A percentile compares a stretch with the other conserved stretches of the same genome.
Conservation (phyloP, 225 moss, liverwort and hornwort genomes). For the Sphagnum contortum region DNA sequence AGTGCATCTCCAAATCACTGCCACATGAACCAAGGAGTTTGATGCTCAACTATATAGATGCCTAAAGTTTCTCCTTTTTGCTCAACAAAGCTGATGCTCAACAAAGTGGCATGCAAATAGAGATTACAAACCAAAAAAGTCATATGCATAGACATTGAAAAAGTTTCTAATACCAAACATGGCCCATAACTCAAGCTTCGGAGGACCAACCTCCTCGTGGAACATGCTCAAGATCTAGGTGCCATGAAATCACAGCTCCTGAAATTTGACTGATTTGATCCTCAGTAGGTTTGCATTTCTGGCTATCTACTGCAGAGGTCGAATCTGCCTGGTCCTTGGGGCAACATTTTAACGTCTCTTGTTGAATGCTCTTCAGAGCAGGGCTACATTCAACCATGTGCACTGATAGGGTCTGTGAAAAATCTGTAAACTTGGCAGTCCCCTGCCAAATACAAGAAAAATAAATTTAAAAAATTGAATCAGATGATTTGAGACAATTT, state of each 20-base stretch:
- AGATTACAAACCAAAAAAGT: too few species aligned
- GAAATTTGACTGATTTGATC: slow-evolving; percentile 50
- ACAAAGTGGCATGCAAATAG: too few species aligned
- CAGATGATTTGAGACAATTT: too few species aligned
- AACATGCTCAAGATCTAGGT: slow-evolving; percentile 67
- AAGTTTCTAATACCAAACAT: too few species aligned
- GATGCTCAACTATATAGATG: too few species aligned
- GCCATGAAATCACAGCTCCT: slow-evolving; percentile 55
- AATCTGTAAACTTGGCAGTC: slow-evolving; percentile 65
- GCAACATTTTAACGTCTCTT: slow-evolving; percentile 46
- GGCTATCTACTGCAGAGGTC: slow-evolving; percentile 4
- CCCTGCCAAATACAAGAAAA: slow-evolving; percentile 30
- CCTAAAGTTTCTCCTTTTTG: too few species aligned
- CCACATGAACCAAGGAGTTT: too few species aligned
- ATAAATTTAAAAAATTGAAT: too few species aligned
- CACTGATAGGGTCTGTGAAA: slow-evolving; percentile 54
- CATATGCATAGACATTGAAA: too few species aligned
- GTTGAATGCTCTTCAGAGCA: slow-evolving; percentile 61
- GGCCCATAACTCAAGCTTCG: too few species aligned
- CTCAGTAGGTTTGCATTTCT: slow-evolving; percentile 4
- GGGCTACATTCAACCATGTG: slow-evolving; percentile 96
- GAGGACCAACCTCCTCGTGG: slow-evolving; percentile 54
- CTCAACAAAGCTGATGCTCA: background rate
- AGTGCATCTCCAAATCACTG: too few species aligned
- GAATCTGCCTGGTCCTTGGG: slow-evolving; percentile 15